A percentile compares a stretch with the other conserved stretches of the same genome.
phyloP scores from a whole-genome alignment of 208 protist species.

The Plasmodiophora brassicae region DNA sequence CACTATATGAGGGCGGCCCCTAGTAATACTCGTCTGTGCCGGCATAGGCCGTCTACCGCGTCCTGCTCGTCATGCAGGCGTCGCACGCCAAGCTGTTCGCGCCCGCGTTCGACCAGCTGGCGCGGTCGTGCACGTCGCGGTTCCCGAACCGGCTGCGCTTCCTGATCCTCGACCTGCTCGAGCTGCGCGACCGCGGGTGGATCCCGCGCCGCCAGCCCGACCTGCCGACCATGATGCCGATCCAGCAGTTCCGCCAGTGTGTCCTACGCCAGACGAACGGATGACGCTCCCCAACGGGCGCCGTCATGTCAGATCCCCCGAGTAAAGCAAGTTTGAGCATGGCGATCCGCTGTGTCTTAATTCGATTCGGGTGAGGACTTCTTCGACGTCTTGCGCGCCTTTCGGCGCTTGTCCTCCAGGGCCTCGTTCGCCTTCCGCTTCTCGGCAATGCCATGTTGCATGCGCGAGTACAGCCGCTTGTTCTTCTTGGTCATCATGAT shows the following conservation, averaged over 20 bases:
- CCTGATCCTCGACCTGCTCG: slow-evolving; percentile 17
- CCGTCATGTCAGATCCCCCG: neutral
- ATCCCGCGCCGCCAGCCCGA: neutral
- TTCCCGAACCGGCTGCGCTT: slow-evolving; percentile 4
- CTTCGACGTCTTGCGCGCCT: neutral
- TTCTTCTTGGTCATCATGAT: slow-evolving; percentile 66
- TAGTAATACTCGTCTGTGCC: neutral
- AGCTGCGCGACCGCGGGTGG: neutral
- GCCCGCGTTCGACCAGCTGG: neutral
- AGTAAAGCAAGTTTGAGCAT: neutral
- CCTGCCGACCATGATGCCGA: neutral
- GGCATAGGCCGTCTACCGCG: neutral
- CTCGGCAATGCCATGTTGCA: slow-evolving; percentile 50
- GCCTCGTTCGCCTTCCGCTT: slow-evolving; percentile 25
- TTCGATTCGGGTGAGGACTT: neutral
- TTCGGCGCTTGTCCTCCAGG: slow-evolving; percentile 32
- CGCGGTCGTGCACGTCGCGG: neutral
- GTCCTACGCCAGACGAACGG: neutral
- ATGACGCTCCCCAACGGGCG: neutral
- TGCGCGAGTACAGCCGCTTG: slow-evolving; percentile 55
- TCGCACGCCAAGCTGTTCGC: neutral
- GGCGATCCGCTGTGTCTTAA: neutral
- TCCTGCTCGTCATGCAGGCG: neutral
- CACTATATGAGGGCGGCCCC: neutral
- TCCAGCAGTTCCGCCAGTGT: neutral